These are phyloP conservation scores for Noccaea caerulescens DNA, from an alignment of 345 rosid species.

Conservation along the genomic window DNA sequence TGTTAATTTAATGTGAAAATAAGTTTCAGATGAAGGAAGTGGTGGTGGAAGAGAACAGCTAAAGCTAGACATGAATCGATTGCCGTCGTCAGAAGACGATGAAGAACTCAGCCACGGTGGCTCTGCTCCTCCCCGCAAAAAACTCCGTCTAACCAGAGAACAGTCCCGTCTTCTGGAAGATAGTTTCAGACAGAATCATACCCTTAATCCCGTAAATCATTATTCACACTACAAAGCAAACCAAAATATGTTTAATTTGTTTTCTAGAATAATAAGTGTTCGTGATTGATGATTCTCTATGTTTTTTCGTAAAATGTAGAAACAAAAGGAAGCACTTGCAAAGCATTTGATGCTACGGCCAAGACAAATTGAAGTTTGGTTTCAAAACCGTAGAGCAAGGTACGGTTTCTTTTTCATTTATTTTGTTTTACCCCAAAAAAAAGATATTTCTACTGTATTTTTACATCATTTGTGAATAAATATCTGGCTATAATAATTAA, in stretches of 20 bases:
- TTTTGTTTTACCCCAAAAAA: neutral
- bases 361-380: conserved; percentile 98
- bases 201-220: conserved; percentile 70
- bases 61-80: conserved; percentile 44
- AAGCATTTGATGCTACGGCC: conserved; percentile 77
- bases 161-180: conserved; percentile 96
- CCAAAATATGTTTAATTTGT: neutral
- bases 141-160: conserved; percentile 88
- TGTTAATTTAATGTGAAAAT: conserved; percentile 27
- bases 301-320: conserved; percentile 50
- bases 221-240: neutral
- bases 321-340: conserved; percentile 91
- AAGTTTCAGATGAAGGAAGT: conserved; percentile 54
- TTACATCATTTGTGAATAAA: conserved; percentile 33
- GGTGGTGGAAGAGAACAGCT: conserved; percentile 52
- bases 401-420: conserved; percentile 40
- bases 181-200: conserved; percentile 88
- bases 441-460: neutral
- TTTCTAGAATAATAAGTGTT: neutral
- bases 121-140: conserved; percentile 77
- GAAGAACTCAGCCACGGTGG: conserved; percentile 48
- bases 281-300: neutral
- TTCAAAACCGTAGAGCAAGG: conserved; percentile 99
- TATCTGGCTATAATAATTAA: conserved; percentile 25
- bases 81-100: conserved; percentile 45